Base-by-base conservation (phyloP, 306 rosid genomes). In the Vicia sativa region DNA sequence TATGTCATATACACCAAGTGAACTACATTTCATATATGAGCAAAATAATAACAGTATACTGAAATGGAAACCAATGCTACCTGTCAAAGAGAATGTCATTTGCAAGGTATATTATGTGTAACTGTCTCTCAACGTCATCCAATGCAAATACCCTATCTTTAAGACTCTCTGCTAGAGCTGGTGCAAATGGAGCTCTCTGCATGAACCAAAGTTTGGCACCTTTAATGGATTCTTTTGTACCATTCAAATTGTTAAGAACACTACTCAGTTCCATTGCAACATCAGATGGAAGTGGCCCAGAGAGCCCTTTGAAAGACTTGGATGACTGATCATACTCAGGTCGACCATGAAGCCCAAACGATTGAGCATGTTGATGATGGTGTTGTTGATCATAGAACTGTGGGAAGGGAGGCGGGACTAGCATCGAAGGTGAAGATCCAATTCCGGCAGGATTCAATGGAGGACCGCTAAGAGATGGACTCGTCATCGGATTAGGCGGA, bases 181-280 rank as follows among this genome's bases (percentile, higher is more conserved):
- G 97, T 14, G 99, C 95, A 68, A 93, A 93, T 37, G 95, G 86
- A 35, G 96, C 82, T 85, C 99, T 84, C 87, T 90, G 97, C 90
- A 88, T 87, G 91, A 93, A 93, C 99, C 99, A 93, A 70, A 86
- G 84, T 73, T 90, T 93, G 41, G 97, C 95, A 38, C 97, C 87
- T 77, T 88, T 93, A 52, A 93, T 93, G 1, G 96, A 90, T 74
- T 93, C 96, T 71, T 90, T 93, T 41, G 99, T 89, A 74, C 99
- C 97, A 72, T 86, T 90, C 50, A 90, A 86, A 65, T 73, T 82
- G 73, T 45, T 82, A 28, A 90, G 92, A 72, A 93, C 90, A 49
- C 68, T 85, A 41, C 35, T 66, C 53, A 93, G 87, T 88, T 93
- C 99, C 80, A 82, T 10, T 13, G 90, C 86, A 12, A 93, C 89